Percentiles rank a stretch among this genome's conserved stretches.
phyloP scores from a whole-genome alignment of 495 filamentous ascomycete genomes.

The Penicillium steckii region DNA sequence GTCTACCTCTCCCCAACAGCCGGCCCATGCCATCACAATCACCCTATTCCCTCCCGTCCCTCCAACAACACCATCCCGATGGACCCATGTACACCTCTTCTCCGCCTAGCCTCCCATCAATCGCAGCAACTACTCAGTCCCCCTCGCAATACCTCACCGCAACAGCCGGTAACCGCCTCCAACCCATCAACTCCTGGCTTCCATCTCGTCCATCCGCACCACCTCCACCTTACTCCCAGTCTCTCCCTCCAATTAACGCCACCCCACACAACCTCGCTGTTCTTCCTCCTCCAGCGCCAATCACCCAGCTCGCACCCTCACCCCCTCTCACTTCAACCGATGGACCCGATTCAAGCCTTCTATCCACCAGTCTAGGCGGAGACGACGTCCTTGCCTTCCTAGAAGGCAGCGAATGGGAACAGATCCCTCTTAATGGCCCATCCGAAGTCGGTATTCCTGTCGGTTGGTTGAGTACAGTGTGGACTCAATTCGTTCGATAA shows the following conservation, averaged over 20 bases:
- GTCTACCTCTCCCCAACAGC: conserved; percentile 40
- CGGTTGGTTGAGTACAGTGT: conserved; percentile 44
- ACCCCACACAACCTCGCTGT: conserved; percentile 31
- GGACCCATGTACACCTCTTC: conserved; percentile 35
- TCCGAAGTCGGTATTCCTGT: conserved; percentile 37
- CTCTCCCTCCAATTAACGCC: conserved; percentile 41
- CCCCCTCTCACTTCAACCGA: conserved; percentile 38
- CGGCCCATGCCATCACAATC: conserved; percentile 40
- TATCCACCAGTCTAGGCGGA: conserved; percentile 41
- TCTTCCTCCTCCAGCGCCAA: conserved; percentile 34
- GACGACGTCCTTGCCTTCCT: conserved; percentile 50
- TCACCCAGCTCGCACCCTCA: conserved; percentile 35
- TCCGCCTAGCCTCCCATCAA: conserved; percentile 36
- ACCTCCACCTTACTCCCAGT: conserved; percentile 40
- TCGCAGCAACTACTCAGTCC: conserved; percentile 31
- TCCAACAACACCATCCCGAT: conserved; percentile 44
- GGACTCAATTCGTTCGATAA: conserved; percentile 36
- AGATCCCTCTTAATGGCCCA: conserved; percentile 28
- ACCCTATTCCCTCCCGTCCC: conserved; percentile 40
- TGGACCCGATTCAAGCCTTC: conserved; percentile 25
- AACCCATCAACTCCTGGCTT: conserved; percentile 44
- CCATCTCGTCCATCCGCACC: conserved; percentile 34
- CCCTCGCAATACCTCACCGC: conserved; percentile 32
- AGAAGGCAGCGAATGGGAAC: conserved; percentile 44
- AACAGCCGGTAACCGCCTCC: conserved; percentile 34